Evolutionary conservation across 768 basidiomycete genomes (phyloP), one percentile per base, ranked within the genome.

Genomic region (Tylopilus cervinicoccineus): DNA sequence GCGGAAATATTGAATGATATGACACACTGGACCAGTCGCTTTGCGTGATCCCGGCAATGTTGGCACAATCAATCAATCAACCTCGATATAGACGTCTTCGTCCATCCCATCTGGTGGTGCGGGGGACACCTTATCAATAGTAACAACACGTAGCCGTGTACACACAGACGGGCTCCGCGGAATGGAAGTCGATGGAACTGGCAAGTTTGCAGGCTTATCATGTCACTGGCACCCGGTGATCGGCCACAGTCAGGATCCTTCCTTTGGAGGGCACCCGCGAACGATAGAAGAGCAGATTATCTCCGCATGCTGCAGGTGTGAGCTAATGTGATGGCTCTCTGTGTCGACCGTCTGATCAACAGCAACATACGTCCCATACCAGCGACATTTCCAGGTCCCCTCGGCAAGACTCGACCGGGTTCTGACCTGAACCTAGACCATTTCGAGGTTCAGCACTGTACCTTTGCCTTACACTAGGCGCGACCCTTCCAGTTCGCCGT

Each of bases 171-270:
- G 38, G 40, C 16, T 53, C 46, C 47, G 54, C 38, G 39, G 51
- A 57, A 64, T 64, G 59, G 59, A 62, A 64, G 53, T 32, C 32
- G 24, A 57, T 46, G 8, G 14, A 50, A 33, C 27, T 38, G 41
- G 52, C 38, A 29, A 48, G 42, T 42, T 40, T 52, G 53, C 51
- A 50, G 36, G 9, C 61, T 53, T 52, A 48, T 48, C 48, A 47
- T 31, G n/a, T 58, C 48, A 47, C 51, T 52, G 27, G 26, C 31
- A 41, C 34, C 41, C 50, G 23, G 28, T 51, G 33, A 58, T 50
- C 46, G 39, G 55, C 26, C 29, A 37, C 32, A 12, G 10, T 22
- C 28, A 19, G 11, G 20, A 29, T 13, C 4, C 47, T 6, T 27
- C 26, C 42, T 46, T 26, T 24, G 41, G 23, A 26, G 26, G 31